These are phyloP conservation scores for Sonneratia alba DNA, from an alignment of 345 rosid genomes.

Conservation along the genomic window DNA sequence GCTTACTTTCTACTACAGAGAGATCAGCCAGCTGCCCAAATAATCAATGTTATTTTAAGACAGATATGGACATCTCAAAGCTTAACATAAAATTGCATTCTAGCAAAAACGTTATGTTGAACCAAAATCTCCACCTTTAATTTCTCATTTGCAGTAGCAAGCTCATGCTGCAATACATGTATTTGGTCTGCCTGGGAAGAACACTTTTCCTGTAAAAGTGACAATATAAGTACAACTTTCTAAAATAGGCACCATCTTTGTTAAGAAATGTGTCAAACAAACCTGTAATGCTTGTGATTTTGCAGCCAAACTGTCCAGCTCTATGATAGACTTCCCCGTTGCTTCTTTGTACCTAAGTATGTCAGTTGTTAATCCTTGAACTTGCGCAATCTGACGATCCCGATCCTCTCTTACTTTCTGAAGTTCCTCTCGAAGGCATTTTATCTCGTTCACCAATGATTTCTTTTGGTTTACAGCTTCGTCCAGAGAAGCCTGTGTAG, in stretches of 20 bases:
- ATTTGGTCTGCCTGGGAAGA: slow-evolving; percentile 68
- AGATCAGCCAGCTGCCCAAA: slow-evolving; percentile 41
- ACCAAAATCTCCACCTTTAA: slow-evolving; percentile 42
- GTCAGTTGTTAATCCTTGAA: slow-evolving; percentile 51
- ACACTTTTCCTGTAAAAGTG: slow-evolving; percentile 59
- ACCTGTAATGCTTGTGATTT: slow-evolving; percentile 77
- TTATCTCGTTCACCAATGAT: slow-evolving; percentile 46
- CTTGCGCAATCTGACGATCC: slow-evolving; percentile 53
- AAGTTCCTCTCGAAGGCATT: slow-evolving; percentile 65
- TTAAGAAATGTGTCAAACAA: slow-evolving; percentile 9
- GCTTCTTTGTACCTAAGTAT: slow-evolving; percentile 49
- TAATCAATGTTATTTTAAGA: background rate
- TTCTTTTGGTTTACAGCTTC: slow-evolving; percentile 67
- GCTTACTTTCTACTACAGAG: slow-evolving; percentile 38
- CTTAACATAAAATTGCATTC: background rate
- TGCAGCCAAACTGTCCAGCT: slow-evolving; percentile 47
- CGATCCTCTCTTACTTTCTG: slow-evolving; percentile 85
- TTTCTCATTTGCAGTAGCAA: slow-evolving; percentile 67
- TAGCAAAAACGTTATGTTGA: background rate
- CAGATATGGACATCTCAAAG: background rate
- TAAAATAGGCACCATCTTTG: background rate
- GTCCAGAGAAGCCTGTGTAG: slow-evolving; percentile 54
- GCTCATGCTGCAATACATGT: slow-evolving; percentile 43
- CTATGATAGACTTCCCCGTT: slow-evolving; percentile 60
- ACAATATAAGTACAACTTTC: slow-evolving; percentile 1